Base-by-base conservation (phyloP, 495 filamentous ascomycete species). In the Xylaria palmicola region DNA sequence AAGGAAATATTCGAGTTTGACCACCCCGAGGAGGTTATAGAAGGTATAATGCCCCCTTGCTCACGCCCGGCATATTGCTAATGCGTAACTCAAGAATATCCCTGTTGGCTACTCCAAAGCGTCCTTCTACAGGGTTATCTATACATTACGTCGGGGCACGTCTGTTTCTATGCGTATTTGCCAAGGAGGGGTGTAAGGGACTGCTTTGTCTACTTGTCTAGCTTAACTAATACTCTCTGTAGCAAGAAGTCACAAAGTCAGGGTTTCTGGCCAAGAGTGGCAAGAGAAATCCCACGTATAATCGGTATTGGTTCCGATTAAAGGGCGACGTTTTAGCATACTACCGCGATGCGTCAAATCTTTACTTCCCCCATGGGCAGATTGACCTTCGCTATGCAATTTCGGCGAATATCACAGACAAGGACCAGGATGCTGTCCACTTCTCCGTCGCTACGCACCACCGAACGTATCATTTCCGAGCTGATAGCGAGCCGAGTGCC, bases 241-340 rank as follows among this genome's bases (percentile, higher is more conserved):
- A 91, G 86, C 85, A 90, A 68, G 82, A 88, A 49, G 82, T 89
- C 48, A 82, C 86, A 65, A 98, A 96, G 75, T 93, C 94, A 4
- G 95, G 94, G 0, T 89, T 93, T 68, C 82, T 98, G 3, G 82
- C 84, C 34, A 98, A 98, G 75, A 90, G 91, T 56, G 94, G 95
- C 43, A 90, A 87, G 68, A 87, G 90, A 45, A 98, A 93, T 63
- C 91, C 91, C 7, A 90, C 87, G 62, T 98, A 90, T 73, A 91
- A 87, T 67, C 87, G 95, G 54, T 97, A 96, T 74, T 98, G 93
- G 93, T 98, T 98, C 74, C 83, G 86, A n/a, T 74, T 98, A 51
- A 96, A 94, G 68, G 95, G 92, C 4, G 92, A 98, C 74, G 92
- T 98, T 9, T 77, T 98, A 22, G 89, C 93, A n/a, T 98, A 98